Conservation (phyloP, 176 grass and related monocot species). For the Tillandsia leiboldiana region DNA sequence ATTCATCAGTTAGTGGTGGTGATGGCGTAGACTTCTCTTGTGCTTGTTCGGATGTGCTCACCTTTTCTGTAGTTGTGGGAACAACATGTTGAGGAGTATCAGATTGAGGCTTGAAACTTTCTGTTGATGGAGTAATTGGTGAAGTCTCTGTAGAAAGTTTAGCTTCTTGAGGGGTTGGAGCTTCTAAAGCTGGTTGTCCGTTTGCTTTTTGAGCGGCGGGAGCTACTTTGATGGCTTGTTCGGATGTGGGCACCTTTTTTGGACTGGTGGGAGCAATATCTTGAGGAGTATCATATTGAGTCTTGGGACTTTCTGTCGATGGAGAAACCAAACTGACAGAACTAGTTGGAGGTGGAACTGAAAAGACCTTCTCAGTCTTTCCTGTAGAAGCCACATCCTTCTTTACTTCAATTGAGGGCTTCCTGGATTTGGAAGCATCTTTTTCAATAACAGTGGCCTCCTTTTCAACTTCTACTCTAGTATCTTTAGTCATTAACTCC, state of each 20-base stretch:
- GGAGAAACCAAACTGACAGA: background rate
- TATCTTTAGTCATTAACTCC: conserved; percentile 10
- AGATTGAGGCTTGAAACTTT: background rate
- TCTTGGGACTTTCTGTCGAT: background rate
- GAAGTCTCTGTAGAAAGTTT: background rate
- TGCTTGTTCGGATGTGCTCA: background rate
- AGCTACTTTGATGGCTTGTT: too few species aligned
- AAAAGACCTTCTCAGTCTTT: background rate
- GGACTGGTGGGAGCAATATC: too few species aligned
- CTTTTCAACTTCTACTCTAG: conserved; percentile 14
- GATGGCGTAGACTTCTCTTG: background rate
- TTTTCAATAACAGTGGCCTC: background rate
- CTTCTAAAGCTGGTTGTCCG: too few species aligned
- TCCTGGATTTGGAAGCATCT: background rate
- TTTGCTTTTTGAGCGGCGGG: too few species aligned
- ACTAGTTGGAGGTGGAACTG: background rate
- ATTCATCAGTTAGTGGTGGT: too few species aligned
- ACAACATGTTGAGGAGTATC: background rate
- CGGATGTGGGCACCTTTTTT: too few species aligned
- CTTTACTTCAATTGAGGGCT: background rate
- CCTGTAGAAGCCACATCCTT: background rate
- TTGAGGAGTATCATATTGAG: background rate
- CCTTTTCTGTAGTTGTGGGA: background rate
- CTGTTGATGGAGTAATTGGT: background rate
- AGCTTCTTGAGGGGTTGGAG: background rate